Conservation (phyloP, 2,329 filamentous ascomycete genomes). For the Thielaviopsis cerberus region DNA sequence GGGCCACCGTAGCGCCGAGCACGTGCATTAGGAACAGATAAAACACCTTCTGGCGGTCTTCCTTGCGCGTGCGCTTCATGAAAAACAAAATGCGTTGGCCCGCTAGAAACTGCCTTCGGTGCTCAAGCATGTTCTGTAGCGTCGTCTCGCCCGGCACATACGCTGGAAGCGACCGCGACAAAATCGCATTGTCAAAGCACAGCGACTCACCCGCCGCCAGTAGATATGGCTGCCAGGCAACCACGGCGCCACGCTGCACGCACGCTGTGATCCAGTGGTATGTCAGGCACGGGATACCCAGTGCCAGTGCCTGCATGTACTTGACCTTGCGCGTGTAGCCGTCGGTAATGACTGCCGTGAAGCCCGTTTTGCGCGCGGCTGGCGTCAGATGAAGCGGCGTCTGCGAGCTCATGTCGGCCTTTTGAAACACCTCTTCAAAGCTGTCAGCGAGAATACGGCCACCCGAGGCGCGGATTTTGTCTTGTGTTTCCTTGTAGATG, state of each 20-base stretch:
- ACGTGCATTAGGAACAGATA: constrained; percentile 69
- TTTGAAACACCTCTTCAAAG: constrained; percentile 64
- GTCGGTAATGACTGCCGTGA: constrained; percentile 73
- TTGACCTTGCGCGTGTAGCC: constrained; percentile 72
- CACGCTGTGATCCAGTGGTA: constrained; percentile 66
- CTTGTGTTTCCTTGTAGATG: constrained; percentile 31
- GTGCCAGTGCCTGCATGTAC: constrained; percentile 82
- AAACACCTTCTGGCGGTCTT: constrained; percentile 41
- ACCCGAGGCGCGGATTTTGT: constrained; percentile 49
- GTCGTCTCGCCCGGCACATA: constrained; percentile 40
- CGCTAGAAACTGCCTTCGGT: constrained; percentile 44
- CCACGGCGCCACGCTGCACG: constrained; percentile 36
- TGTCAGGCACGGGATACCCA: constrained; percentile 73
- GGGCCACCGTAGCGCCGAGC: constrained; percentile 52
- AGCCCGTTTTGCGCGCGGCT: constrained; percentile 40
- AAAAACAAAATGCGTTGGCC: constrained; percentile 54
- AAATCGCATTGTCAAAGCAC: constrained; percentile 57
- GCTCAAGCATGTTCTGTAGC: constrained; percentile 37
- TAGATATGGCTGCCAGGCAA: constrained; percentile 67
- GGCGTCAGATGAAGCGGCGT: constrained; percentile 32
- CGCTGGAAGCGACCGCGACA: constrained; percentile 48
- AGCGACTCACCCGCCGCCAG: constrained; percentile 68
- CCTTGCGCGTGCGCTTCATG: constrained; percentile 41
- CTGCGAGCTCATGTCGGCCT: constrained; percentile 8
- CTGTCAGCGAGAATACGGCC: constrained; percentile 54